Conservation (phyloP, 192 early-diverging fungal species). For the Gamsiella multidivaricata region DNA sequence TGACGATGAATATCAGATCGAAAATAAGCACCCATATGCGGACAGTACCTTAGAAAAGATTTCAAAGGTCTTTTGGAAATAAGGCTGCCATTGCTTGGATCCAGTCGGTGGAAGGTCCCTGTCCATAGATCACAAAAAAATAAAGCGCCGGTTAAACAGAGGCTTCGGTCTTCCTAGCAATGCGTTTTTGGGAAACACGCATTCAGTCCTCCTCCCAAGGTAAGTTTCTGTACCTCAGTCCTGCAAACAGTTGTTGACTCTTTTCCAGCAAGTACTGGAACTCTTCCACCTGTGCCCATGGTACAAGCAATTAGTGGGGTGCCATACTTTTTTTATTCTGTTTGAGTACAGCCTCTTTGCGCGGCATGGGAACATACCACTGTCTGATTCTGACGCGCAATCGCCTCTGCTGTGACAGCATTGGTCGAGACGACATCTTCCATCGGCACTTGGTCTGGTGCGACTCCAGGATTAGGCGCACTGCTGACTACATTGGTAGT, state of each 20-base stretch:
- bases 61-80: constrained; percentile 98
- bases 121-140: neutral
- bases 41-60: constrained; percentile 84
- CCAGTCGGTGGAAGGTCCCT: constrained; percentile 92
- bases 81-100: constrained; percentile 73
- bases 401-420: constrained; percentile 45
- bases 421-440: constrained; percentile 50
- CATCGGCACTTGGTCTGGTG: constrained; percentile 27
- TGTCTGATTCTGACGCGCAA: constrained; percentile 50
- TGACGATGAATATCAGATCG: neutral
- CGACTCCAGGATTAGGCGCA: neutral
- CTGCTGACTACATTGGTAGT: neutral
- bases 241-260: constrained; percentile 95
- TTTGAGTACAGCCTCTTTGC: neutral
- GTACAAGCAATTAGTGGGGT: neutral
- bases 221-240: constrained; percentile 71
- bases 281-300: constrained; percentile 69
- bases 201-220: neutral
- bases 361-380: constrained; percentile 15
- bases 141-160: neutral
- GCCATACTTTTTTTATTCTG: no score
- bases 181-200: no score
- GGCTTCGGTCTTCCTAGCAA: no score
- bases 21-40: neutral
- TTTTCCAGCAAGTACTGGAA: constrained; percentile 97